Base-by-base conservation (phyloP, 495 filamentous ascomycete genomes). In the Xylaria palmicola region DNA sequence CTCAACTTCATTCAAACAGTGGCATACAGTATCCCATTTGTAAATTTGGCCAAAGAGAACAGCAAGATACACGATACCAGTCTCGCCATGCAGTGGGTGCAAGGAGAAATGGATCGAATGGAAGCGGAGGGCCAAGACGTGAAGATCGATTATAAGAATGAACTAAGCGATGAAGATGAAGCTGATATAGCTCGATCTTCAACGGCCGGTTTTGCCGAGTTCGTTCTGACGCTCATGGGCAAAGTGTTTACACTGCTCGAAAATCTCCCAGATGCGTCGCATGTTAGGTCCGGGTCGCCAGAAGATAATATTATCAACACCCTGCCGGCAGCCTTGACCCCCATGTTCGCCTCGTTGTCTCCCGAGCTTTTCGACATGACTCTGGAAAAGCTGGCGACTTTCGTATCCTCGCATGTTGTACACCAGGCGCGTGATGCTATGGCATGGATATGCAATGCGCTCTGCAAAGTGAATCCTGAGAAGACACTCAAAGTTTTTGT, bases 231-330 rank as follows among this genome's bases (percentile, higher is more conserved):
- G 7, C 88, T 99, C 65, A 78, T 98, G 9, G 95, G 93, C 15
- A 90, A 93, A 64, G 90, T 99, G 7, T 99, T 99, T 73, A 96
- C 92, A 1, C 81, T 99, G 8, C 71, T 99, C 30, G 93, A 98
- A 69, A 99, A 99, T 65, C 81, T 99, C 9, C 94, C 94, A 6
- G 94, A 99, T 75, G 85, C 91, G 7, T 86, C 90, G 45, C 82
- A 92, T 39, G 85, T 96, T 30, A 86, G 92, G 57, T 92, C 90
- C 37, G 91, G 91, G 10, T 94, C 92, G 1, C 93, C 94, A 1
- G 94, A 99, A 74, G 94, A 99, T 66, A 96, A 93, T 61, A 91
- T 98, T 20, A 91, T 97, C 72, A 99, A 98, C 73, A 96, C 92
- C 0, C 78, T 99, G 41, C 94, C 94, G 20, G 91, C 93, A 1